Base-by-base conservation (phyloP, 2,329 filamentous ascomycete genomes). In the Lasiodiplodia sp. region DNA sequence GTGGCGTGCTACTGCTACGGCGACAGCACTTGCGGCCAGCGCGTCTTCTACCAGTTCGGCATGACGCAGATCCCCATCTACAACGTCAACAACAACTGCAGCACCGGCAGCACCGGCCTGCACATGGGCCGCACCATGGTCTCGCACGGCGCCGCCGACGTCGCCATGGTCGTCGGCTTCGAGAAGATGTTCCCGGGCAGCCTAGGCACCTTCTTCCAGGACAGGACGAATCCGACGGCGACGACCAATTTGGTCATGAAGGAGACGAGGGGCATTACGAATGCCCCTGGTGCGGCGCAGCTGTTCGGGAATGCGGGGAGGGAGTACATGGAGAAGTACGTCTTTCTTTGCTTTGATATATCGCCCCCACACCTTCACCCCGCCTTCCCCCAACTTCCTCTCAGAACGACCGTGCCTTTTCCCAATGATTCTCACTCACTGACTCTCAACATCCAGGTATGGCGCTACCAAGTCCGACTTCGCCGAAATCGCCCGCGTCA, bases 81-180 rank as follows among this genome's bases (percentile, higher is more conserved):
- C 86, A 98, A 98, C 77, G 93, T 97, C 77, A 98, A 97, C 87
- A 98, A 98, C 87, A 97, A 97, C 85, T 98, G 95, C 86, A 93
- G 92, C 4, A 98, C 95, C 0, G 96, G 95, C n/a, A 94, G 91
- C 4, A 97, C 95, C 0, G 96, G 95, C 10, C 84, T 98, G 69
- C 90, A 90, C 77, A 91, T 98, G 87, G 96, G 87, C 2, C 86
- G 94, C 40, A 93, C 90, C 66, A 86, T 96, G 79, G 90, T 97
- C 74, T 86, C 89, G 7, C 87, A 92, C 74, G 94, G 94, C 40
- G 92, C 88, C 16, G 92, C 93, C 1, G 92, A 97, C 80, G 97
- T 93, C 78, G 89, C 97, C 23, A 84, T 98, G 70, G 94, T 98
- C 0, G 89, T 98, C 23, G 96, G 95, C 4, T 98, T 98, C 75